Evolutionary conservation across 345 rosid genomes (phyloP), one percentile per base, ranked within the genome.

Genomic region (Mallotus nudiflorus): DNA sequence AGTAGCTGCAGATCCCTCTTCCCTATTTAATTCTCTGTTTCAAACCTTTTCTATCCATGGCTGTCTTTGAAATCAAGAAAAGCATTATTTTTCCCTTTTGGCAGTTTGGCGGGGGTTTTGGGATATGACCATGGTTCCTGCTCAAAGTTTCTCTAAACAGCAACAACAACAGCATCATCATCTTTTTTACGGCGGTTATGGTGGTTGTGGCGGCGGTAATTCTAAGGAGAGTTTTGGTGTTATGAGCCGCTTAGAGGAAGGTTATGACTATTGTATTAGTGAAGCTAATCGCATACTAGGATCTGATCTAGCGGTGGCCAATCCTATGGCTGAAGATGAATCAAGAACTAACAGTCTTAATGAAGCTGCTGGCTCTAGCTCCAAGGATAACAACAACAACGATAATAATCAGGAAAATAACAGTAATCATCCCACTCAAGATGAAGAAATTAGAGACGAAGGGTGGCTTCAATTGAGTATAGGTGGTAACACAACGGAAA

Each of bases 381-480:
- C 93, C 51, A 90, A 86, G 65, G 88, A 87, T 5, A 76, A 75
- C 15, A 75, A 78, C 29, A 31, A 56, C 16, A 56, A 27, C 33
- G 14, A 56, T 20, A 25, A 56, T 2, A 31, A 18, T 31, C 6
- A 33, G 37, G 3, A 33, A 33, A 2, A 33, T 27, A 56, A 29
- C 31, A 58, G 2, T 59, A 59, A 59, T 19, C 35, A 9, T 35
- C 35, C 20, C 12, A 42, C 44, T 56, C 78, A 81, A 69, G 82
- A 81, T 51, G 77, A 67, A 22, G 42, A 51, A 12, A n/a, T n/a
- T n/a, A 73, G 58, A 83, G 73, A 86, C 16, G 86, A 85, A 59
- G 83, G 80, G 33, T 96, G 99, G 99, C 91, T 96, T 28, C 92
- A 85, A 75, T 79, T 96, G 77, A 71, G 98, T 73, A 78, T 89